A percentile compares a stretch with the other conserved stretches of the same genome.
Evolutionary conservation across 495 filamentous ascomycete species (phyloP).

Genomic region (Lasiosphaeris hirsuta): DNA sequence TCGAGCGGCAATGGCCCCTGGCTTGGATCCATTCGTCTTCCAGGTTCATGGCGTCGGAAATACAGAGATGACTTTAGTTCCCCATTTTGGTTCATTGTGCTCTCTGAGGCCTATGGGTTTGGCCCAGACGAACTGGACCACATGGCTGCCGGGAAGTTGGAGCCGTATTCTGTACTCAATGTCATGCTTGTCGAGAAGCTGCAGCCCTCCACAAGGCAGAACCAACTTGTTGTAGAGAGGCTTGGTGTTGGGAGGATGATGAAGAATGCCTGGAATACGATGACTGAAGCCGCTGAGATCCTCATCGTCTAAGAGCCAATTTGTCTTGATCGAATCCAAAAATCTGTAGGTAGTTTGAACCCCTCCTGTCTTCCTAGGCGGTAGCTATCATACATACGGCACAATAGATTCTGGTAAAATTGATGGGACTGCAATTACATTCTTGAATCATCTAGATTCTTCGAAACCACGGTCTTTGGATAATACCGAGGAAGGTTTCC

Average conservation of each 20-base stretch:
- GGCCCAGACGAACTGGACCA: not conserved
- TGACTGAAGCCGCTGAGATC: not conserved
- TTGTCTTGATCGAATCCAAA: too few relatives aligned
- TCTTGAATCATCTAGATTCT: too few relatives aligned
- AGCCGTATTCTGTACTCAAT: constrained; percentile 1
- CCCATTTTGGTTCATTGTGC: constrained; percentile 2
- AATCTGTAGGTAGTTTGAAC: too few relatives aligned
- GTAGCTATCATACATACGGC: too few relatives aligned
- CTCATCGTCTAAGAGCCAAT: constrained; percentile 1
- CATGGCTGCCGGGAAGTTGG: not conserved
- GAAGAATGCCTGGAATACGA: not conserved
- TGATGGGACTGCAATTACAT: too few relatives aligned
- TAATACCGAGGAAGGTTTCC: too few relatives aligned
- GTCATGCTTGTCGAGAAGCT: constrained; percentile 1
- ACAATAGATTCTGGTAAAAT: too few relatives aligned
- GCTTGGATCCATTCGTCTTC: not conserved
- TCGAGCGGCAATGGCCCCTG: too few relatives aligned
- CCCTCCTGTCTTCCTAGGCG: too few relatives aligned
- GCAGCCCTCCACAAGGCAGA: not conserved
- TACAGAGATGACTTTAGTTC: not conserved
- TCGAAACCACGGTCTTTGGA: too few relatives aligned
- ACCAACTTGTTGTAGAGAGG: not conserved
- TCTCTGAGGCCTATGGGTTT: constrained; percentile 1
- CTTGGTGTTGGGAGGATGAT: not conserved
- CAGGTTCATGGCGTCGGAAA: not conserved